Percentiles rank a stretch among this genome's conserved stretches.
Evolutionary conservation across 176 grass and related monocot genomes (phyloP).

Genomic region (Phragmites australis): DNA sequence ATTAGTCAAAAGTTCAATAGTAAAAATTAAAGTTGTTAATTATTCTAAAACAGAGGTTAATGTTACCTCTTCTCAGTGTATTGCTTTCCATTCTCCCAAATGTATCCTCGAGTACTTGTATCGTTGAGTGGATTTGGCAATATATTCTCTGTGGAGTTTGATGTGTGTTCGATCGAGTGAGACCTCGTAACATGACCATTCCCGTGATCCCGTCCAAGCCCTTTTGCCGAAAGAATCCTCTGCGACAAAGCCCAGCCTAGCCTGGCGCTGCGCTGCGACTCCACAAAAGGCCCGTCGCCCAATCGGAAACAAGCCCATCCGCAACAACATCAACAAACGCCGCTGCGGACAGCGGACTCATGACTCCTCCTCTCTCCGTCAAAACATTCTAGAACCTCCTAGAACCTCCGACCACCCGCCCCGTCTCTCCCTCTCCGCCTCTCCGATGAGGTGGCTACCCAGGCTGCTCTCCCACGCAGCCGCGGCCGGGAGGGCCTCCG

Average conservation of each 20-base stretch:
- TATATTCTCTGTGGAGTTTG: too few relatives aligned
- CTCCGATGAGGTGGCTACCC: slow-evolving; percentile 46
- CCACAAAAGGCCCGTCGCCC: not conserved
- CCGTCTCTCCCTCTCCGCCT: not conserved
- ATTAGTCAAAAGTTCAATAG: too few relatives aligned
- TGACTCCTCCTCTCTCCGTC: not conserved
- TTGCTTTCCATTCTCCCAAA: too few relatives aligned
- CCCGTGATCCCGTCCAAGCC: too few relatives aligned
- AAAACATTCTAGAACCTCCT: slow-evolving; percentile 31
- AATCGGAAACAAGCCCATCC: not conserved
- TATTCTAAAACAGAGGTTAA: too few relatives aligned
- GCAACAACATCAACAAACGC: not conserved
- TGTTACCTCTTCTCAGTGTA: too few relatives aligned
- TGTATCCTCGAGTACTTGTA: too few relatives aligned
- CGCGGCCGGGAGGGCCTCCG: slow-evolving; percentile 20
- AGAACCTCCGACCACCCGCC: not conserved
- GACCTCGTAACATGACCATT: too few relatives aligned
- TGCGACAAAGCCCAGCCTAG: not conserved
- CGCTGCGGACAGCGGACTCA: not conserved
- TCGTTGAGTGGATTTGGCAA: too few relatives aligned
- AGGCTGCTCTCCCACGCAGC: slow-evolving; percentile 37
- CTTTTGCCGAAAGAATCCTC: too few relatives aligned
- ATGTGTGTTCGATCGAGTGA: too few relatives aligned
- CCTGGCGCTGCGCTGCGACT: not conserved
- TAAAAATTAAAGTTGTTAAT: too few relatives aligned